Percentiles rank a stretch among this genome's conserved stretches.
phyloP scores from a whole-genome alignment of 2,329 filamentous ascomycete species.

The Calonectria montana region DNA sequence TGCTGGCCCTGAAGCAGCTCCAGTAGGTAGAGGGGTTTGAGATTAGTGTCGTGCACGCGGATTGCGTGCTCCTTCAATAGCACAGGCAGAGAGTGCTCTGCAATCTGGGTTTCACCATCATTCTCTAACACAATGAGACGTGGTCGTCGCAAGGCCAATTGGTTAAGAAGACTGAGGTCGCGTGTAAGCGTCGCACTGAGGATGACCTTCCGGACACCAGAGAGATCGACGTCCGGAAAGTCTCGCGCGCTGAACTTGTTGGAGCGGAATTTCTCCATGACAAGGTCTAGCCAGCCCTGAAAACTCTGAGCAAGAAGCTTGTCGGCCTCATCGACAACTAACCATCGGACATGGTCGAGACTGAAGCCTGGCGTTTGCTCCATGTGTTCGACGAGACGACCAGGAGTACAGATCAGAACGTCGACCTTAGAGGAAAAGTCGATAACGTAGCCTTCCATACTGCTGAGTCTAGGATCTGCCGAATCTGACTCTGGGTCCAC shows the following conservation, averaged over 20 bases:
- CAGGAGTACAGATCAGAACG: conserved; percentile 90
- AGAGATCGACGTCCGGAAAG: conserved; percentile 63
- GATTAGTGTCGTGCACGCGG: conserved; percentile 73
- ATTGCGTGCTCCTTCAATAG: conserved; percentile 74
- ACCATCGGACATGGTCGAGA: conserved; percentile 83
- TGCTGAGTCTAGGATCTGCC: conserved; percentile 47
- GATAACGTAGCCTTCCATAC: conserved; percentile 64
- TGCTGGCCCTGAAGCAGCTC: conserved; percentile 74
- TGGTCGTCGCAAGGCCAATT: conserved; percentile 78
- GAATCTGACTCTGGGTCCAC: conserved; percentile 34
- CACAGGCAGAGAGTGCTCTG: conserved; percentile 68
- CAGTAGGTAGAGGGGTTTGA: conserved; percentile 88
- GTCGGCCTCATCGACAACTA: conserved; percentile 94
- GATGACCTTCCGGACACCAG: conserved; percentile 80
- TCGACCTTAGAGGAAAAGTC: conserved; percentile 80
- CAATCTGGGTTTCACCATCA: conserved; percentile 54
- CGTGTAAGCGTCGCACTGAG: conserved; percentile 93
- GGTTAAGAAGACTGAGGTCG: conserved; percentile 83
- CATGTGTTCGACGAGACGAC: conserved; percentile 91
- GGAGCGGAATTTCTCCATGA: conserved; percentile 71
- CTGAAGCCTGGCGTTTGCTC: conserved; percentile 85
- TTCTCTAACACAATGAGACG: conserved; percentile 81
- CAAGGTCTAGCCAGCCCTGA: conserved; percentile 85
- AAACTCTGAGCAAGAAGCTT: conserved; percentile 91
- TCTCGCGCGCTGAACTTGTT: conserved; percentile 63